Conservation (phyloP, 306 rosid genomes). For the Acacia crassicarpa region DNA sequence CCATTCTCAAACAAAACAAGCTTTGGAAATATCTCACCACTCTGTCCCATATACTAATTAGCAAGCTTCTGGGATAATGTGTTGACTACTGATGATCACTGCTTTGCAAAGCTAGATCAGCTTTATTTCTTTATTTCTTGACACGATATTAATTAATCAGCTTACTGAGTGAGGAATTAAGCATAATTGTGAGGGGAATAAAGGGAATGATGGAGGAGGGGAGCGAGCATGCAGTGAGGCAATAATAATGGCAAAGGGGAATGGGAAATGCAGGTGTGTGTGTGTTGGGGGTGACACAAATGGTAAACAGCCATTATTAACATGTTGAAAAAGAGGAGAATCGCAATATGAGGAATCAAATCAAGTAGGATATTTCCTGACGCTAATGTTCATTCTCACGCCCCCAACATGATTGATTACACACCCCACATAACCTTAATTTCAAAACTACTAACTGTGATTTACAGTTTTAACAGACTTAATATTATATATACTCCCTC, state of each 20-base stretch:
- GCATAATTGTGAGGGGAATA: background rate
- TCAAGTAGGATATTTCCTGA: conserved; percentile 21
- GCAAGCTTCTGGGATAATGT: background rate
- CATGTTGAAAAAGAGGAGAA: conserved; percentile 33
- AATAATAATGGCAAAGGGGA: background rate
- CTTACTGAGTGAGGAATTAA: background rate
- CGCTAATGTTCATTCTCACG: conserved; percentile 46
- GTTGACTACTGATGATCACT: background rate
- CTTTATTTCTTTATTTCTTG: background rate
- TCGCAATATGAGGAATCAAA: conserved; percentile 36
- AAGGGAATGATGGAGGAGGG: background rate
- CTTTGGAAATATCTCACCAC: background rate
- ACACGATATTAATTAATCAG: background rate
- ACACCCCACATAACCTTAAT: background rate
- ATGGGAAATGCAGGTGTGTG: background rate
- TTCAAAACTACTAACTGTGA: background rate
- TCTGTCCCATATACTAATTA: background rate
- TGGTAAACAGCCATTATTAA: conserved; percentile 42
- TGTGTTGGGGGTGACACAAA: background rate
- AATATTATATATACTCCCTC: no score
- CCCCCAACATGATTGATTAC: conserved; percentile 38
- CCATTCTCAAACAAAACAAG: background rate
- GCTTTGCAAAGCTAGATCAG: background rate
- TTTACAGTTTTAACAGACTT: no score
- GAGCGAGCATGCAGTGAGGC: conserved; percentile 11